phyloP scores from a whole-genome alignment of 139 green algal genomes.

The Gonium pectorale region DNA sequence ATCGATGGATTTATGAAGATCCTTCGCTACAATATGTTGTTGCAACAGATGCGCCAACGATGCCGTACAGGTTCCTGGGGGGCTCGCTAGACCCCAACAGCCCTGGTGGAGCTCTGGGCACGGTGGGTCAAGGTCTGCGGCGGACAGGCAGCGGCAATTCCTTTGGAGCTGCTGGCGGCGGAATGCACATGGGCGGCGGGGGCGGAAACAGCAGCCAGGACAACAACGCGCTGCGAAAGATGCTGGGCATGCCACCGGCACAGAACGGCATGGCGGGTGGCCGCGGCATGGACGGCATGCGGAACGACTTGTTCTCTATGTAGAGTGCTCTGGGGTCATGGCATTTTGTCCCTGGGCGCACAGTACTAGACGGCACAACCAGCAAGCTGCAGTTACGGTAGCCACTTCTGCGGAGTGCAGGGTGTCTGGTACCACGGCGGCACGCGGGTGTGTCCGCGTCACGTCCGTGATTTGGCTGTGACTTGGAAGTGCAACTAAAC shows the following conservation, averaged over 20 bases:
- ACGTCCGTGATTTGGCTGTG: too few species aligned
- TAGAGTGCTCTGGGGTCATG: too few species aligned
- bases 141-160: neutral
- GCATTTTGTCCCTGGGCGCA: too few species aligned
- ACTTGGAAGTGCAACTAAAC: too few species aligned
- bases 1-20: too few species aligned
- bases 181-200: neutral
- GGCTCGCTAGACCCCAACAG: constrained; percentile 22
- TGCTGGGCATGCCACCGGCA: constrained; percentile 28
- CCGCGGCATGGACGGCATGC: neutral
- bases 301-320: constrained; percentile 34
- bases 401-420: too few species aligned
- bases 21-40: too few species aligned
- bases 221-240: constrained; percentile 40
- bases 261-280: neutral
- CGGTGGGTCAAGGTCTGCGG: neutral
- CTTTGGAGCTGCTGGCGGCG: neutral
- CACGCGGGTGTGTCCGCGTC: too few species aligned
- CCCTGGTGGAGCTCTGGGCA: neutral
- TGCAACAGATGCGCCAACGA: too few species aligned
- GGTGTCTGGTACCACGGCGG: too few species aligned
- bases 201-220: neutral
- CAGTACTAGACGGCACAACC: too few species aligned
- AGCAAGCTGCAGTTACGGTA: too few species aligned
- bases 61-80: constrained; percentile 27